A percentile compares a stretch with the other conserved stretches of the same genome.
phyloP scores from a whole-genome alignment of 2,329 filamentous ascomycete genomes.

The Calonectria montana region DNA sequence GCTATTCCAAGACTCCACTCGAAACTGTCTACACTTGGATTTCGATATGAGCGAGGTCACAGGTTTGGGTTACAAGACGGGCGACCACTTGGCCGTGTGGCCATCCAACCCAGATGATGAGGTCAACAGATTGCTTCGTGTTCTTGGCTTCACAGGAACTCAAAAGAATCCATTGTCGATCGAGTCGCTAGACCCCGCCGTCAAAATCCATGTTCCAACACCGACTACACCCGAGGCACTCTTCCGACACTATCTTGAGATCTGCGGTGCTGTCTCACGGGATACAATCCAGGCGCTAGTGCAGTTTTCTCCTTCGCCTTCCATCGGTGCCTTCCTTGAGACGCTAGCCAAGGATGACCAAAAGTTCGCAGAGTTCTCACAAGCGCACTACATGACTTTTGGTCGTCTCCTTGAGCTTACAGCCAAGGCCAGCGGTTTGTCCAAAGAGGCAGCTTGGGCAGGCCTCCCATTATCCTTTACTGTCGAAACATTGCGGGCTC shows the following conservation, averaged over 20 bases:
- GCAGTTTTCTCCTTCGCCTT: conserved; percentile 64
- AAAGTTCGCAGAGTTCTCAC: conserved; percentile 28
- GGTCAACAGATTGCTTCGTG: conserved; percentile 41
- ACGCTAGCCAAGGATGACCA: conserved; percentile 32
- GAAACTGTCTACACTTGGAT: conserved; percentile 51
- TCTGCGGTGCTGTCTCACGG: conserved; percentile 49
- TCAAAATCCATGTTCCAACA: conserved; percentile 46
- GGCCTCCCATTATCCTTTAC: conserved; percentile 59
- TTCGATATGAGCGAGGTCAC: conserved; percentile 46
- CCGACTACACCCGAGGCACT: conserved; percentile 52
- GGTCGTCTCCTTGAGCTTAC: conserved; percentile 37
- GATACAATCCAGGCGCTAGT: conserved; percentile 49
- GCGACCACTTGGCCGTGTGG: conserved; percentile 54
- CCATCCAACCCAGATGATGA: conserved; percentile 52
- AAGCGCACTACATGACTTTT: conserved; percentile 39
- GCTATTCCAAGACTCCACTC: conserved; percentile 30
- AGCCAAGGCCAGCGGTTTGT: conserved; percentile 4
- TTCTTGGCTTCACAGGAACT: conserved; percentile 36
- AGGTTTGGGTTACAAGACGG: conserved; percentile 50
- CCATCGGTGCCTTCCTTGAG: conserved; percentile 47
- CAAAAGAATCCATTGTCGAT: conserved; percentile 38
- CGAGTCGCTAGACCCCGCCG: conserved; percentile 32
- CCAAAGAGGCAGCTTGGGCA: conserved; percentile 25
- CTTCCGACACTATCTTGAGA: conserved; percentile 59
- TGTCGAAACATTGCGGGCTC: conserved; percentile 64